Percentiles rank a stretch among this genome's conserved stretches.
phyloP scores from a whole-genome alignment of 208 protist species.

The Herpetomonas tarakana region DNA sequence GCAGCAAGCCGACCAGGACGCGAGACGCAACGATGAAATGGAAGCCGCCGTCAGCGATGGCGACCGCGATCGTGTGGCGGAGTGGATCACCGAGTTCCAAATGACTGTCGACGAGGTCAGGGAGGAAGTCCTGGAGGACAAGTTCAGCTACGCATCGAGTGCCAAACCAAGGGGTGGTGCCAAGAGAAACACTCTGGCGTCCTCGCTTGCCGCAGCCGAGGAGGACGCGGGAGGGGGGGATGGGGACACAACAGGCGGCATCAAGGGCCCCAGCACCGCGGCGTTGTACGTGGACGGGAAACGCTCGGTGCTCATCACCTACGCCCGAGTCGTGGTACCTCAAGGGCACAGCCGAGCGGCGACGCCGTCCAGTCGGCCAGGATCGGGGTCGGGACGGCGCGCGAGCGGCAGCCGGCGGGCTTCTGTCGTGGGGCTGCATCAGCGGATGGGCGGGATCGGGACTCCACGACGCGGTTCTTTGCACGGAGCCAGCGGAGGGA shows the following conservation, averaged over 20 bases:
- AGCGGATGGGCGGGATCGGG: background rate
- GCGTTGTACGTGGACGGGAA: too few relatives aligned
- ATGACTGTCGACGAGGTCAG: constrained; percentile 4
- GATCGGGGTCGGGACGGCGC: background rate
- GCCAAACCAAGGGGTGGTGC: background rate
- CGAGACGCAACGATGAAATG: background rate
- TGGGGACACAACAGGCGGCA: background rate
- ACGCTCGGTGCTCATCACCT: background rate
- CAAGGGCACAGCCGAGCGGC: background rate
- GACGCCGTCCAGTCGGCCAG: background rate
- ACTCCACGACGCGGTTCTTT: constrained; percentile 3
- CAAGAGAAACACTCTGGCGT: background rate
- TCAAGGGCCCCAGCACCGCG: too few relatives aligned
- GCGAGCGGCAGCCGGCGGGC: background rate
- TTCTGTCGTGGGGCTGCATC: background rate
- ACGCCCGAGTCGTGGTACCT: background rate
- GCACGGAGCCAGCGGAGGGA: background rate
- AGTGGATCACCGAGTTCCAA: constrained; percentile 41
- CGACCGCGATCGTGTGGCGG: constrained; percentile 31
- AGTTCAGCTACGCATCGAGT: constrained; percentile 1
- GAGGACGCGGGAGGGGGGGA: background rate
- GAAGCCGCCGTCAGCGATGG: constrained; percentile 8
- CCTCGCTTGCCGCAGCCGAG: background rate
- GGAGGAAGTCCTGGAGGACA: constrained; percentile 10
- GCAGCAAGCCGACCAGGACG: background rate